phyloP scores from a whole-genome alignment of 108 stramenopile genomes.

The Epipyxis sp. region DNA sequence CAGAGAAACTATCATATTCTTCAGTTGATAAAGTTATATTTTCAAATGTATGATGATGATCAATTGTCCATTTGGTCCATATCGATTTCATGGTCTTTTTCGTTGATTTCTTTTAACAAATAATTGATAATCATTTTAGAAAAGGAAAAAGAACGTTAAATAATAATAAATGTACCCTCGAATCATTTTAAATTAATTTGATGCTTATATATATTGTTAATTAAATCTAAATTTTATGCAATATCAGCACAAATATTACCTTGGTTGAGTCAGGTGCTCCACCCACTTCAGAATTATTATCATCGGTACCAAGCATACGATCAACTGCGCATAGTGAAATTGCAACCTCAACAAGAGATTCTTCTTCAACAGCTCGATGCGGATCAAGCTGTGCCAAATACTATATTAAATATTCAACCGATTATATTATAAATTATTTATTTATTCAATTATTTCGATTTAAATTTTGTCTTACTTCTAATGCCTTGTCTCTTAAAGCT shows the following conservation, averaged over 20 bases:
- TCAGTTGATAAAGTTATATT: constrained; percentile 38
- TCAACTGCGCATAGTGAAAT: constrained; percentile 17
- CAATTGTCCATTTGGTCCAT: constrained; percentile 47
- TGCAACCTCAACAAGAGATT: constrained; percentile 13
- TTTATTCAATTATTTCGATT: background rate
- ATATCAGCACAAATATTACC: too few species aligned
- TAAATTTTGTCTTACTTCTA: background rate
- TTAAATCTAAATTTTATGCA: too few species aligned
- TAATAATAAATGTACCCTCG: too few species aligned
- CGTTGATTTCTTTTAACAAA: too few species aligned
- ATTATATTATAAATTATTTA: background rate
- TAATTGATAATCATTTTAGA: too few species aligned
- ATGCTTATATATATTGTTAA: too few species aligned
- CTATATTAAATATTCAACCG: background rate
- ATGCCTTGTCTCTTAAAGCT: constrained; percentile 19
- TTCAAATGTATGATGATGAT: constrained; percentile 42
- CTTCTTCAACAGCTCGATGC: background rate
- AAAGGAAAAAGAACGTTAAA: too few species aligned
- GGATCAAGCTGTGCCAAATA: background rate
- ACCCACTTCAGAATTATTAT: background rate
- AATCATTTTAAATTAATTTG: too few species aligned
- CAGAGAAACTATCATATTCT: constrained; percentile 42
- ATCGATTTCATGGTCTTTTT: constrained; percentile 18
- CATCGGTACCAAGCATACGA: constrained; percentile 12
- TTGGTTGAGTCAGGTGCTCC: too few species aligned